Conservation (phyloP, 164 flowering plant species). For the Vitis cinerea region DNA sequence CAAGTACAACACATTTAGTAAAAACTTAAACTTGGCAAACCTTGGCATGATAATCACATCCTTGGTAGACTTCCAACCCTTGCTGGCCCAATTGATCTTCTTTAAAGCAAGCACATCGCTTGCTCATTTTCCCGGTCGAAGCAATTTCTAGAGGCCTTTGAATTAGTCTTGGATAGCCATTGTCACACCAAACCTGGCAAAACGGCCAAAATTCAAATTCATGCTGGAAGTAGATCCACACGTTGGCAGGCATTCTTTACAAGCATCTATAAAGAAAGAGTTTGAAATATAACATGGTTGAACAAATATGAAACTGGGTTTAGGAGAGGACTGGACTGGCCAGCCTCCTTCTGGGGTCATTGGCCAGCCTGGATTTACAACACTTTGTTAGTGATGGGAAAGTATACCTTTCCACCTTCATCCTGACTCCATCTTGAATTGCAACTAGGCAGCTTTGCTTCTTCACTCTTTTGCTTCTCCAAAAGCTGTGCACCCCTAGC, state of each 20-base stretch:
- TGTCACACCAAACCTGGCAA: slow-evolving; percentile 87
- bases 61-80: slow-evolving; percentile 77
- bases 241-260: neutral
- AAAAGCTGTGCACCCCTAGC: slow-evolving; percentile 85
- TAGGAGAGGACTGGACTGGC: no score
- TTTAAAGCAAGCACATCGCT: slow-evolving; percentile 78
- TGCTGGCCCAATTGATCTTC: slow-evolving; percentile 61
- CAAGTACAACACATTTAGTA: no score
- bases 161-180: slow-evolving; percentile 80
- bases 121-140: slow-evolving; percentile 84
- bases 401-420: slow-evolving; percentile 83
- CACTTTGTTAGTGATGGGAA: neutral
- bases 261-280: neutral
- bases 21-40: slow-evolving; percentile 43
- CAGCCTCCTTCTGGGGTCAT: no score
- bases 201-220: neutral
- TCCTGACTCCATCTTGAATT: slow-evolving; percentile 94
- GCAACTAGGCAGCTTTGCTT: slow-evolving; percentile 72
- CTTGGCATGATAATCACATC: slow-evolving; percentile 64
- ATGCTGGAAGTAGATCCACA: neutral
- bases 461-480: slow-evolving; percentile 87
- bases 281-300: neutral
- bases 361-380: no score
- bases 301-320: no score
- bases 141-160: slow-evolving; percentile 88